phyloP scores from a whole-genome alignment of 1,139 yeast genomes.

The Kazachstania sp. region DNA sequence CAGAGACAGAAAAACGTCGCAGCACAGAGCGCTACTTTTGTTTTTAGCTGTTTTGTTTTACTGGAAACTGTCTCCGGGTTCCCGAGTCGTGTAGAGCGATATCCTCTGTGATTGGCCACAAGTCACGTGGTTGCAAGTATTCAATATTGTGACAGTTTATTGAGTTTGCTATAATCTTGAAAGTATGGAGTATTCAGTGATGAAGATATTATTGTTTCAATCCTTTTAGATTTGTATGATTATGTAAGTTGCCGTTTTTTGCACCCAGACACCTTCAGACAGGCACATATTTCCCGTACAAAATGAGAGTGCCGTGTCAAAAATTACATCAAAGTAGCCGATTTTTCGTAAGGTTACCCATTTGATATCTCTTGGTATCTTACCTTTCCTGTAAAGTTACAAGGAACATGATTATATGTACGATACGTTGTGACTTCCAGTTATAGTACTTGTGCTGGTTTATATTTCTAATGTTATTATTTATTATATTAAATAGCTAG shows the following conservation, averaged over 20 bases:
- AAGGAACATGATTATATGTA: too few relatives aligned
- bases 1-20: too few relatives aligned
- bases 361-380: too few relatives aligned
- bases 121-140: background rate
- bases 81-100: background rate
- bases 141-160: too few relatives aligned
- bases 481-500: background rate
- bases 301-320: background rate
- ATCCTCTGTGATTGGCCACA: slow-evolving; percentile 1
- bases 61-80: slow-evolving; percentile 2
- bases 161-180: background rate
- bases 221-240: background rate
- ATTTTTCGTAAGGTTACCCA: too few relatives aligned
- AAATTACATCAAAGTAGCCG: background rate
- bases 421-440: too few relatives aligned
- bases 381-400: too few relatives aligned
- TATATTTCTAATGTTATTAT: background rate
- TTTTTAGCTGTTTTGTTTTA: too few relatives aligned
- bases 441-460: too few relatives aligned
- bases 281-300: background rate
- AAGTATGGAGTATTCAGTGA: background rate
- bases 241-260: background rate
- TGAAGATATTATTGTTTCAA: background rate
- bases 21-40: too few relatives aligned
- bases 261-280: background rate